phyloP scores from a whole-genome alignment of 2,329 filamentous ascomycete species.

The Ceratocystis ficicola region DNA sequence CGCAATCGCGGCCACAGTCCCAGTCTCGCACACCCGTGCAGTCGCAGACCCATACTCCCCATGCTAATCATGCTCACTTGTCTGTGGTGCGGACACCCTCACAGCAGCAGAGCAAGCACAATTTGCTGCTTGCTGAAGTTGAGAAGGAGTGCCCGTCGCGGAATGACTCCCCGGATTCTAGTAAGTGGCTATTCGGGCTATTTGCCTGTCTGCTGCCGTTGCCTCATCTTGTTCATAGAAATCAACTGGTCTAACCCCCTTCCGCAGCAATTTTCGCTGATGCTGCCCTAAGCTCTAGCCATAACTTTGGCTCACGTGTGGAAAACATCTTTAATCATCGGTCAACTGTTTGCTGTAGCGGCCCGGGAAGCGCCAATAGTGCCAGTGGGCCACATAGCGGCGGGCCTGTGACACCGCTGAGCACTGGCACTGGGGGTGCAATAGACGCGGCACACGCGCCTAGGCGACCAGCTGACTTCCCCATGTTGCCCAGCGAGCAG shows the following conservation, averaged over 20 bases:
- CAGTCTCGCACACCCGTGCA: slow-evolving; percentile 11
- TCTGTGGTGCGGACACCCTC: neutral
- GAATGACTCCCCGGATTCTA: slow-evolving; percentile 21
- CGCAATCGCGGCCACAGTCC: slow-evolving; percentile 5
- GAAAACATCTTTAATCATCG: slow-evolving; percentile 24
- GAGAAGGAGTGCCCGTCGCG: slow-evolving; percentile 15
- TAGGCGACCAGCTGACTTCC: slow-evolving; percentile 11
- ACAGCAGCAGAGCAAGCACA: slow-evolving; percentile 4
- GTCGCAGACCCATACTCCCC: slow-evolving; percentile 13
- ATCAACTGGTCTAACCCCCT: neutral
- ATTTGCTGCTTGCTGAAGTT: slow-evolving; percentile 7
- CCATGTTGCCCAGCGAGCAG: slow-evolving; percentile 21
- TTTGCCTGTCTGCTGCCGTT: neutral
- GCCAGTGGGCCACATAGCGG: neutral
- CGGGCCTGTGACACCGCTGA: slow-evolving; percentile 15
- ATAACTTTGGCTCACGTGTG: slow-evolving; percentile 24
- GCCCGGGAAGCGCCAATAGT: neutral
- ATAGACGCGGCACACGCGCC: neutral
- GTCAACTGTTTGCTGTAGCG: slow-evolving; percentile 9
- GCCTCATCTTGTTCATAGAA: no score
- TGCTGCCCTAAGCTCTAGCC: slow-evolving; percentile 23
- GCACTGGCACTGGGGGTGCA: neutral
- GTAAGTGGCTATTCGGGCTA: neutral
- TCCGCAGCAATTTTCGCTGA: slow-evolving; percentile 23
- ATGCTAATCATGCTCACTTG: neutral